These are phyloP conservation scores for Fusarium subglutinans DNA, from an alignment of 2,329 filamentous ascomycete species.

Conservation along the genomic window DNA sequence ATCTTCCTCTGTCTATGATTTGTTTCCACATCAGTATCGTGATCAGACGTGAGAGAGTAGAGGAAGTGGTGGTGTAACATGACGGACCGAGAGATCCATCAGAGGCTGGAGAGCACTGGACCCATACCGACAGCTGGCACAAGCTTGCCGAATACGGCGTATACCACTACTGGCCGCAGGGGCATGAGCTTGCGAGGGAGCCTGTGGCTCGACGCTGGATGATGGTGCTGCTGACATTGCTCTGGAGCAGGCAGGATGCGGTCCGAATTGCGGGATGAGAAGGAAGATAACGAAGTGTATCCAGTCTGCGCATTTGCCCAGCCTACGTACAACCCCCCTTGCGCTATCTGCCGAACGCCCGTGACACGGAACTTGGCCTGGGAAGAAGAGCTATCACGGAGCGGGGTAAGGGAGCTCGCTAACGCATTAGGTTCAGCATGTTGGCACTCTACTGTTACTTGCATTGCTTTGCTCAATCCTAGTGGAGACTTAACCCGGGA, in stretches of 20 bases:
- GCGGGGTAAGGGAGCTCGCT: background rate
- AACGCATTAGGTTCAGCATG: background rate
- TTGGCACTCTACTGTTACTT: background rate
- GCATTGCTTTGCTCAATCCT: background rate
- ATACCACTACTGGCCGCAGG: background rate
- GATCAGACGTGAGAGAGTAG: background rate
- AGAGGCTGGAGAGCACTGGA: background rate
- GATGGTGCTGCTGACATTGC: background rate
- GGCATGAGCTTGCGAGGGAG: background rate
- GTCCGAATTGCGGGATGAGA: background rate
- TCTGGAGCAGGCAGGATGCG: background rate
- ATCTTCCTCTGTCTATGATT: background rate
- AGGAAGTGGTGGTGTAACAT: background rate
- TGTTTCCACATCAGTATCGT: background rate
- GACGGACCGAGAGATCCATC: background rate
- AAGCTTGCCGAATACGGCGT: background rate
- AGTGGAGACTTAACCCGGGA: background rate
- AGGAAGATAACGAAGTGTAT: background rate
- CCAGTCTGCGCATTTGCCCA: background rate
- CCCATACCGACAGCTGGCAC: background rate
- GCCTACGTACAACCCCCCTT: background rate
- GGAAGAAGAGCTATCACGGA: background rate
- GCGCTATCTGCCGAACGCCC: background rate
- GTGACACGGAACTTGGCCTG: background rate
- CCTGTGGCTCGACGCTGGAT: background rate